Conservation (phyloP, 306 rosid species). For the Gillenia trifoliata region DNA sequence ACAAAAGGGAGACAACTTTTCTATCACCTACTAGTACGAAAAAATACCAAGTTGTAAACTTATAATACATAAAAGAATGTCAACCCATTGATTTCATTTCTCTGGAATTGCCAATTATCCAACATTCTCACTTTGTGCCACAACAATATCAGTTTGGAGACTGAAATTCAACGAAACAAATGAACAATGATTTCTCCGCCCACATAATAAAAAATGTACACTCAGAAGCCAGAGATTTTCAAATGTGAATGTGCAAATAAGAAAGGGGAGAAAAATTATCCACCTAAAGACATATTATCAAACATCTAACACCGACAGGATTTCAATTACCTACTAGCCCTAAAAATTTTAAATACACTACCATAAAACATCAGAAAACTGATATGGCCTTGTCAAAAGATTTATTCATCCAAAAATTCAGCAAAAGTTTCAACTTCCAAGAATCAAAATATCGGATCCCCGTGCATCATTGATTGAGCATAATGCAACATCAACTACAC, state of each 20-base stretch:
- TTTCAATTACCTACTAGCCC: neutral
- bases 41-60: no score
- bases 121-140: neutral
- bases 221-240: neutral
- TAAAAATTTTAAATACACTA: neutral
- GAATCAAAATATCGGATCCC: neutral
- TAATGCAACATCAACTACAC: neutral
- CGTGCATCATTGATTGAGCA: neutral
- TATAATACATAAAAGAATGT: neutral
- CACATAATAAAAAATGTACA: neutral
- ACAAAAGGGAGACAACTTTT: neutral
- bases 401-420: neutral
- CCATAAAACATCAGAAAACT: neutral
- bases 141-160: neutral
- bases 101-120: neutral
- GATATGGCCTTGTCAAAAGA: neutral
- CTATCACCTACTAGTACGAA: neutral
- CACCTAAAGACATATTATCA: neutral
- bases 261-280: neutral
- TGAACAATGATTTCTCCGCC: neutral
- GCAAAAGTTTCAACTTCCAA: neutral
- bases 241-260: neutral
- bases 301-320: neutral
- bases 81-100: neutral
- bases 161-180: neutral